Evolutionary conservation across 306 rosid genomes (phyloP), one percentile per base, ranked within the genome.

Genomic region (Ziziphus jujuba): DNA sequence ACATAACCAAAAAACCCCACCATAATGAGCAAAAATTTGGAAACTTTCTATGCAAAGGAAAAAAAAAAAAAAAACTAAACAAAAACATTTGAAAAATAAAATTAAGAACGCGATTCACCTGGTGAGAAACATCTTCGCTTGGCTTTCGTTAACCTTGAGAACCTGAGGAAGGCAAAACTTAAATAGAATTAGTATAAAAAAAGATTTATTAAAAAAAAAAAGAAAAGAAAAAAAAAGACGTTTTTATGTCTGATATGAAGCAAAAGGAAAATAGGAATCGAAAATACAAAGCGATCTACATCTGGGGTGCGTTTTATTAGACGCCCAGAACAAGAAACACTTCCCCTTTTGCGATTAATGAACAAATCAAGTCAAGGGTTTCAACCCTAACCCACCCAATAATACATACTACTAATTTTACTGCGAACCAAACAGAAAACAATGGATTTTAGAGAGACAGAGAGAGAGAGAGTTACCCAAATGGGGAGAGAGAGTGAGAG

Each of bases 61-160:
- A n/a, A n/a, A n/a, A n/a, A 47, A 58, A 56, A 15, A 35, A 13
- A 28, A 24, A 49, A 0, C 70, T 35, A 59, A 63, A 53, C 33
- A 63, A 34, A 38, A n/a, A n/a, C n/a, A n/a, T 72, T 57, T 61
- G 38, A 17, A 71, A 61, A 55, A 24, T 20, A 43, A 21, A 58
- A 24, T 3, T 11, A n/a, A 36, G 24, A 47, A 59, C 7, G 15
- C 11, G 13, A 53, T 51, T 80, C 20, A 91, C 98, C 98, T 92
- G 13, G 98, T 92, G 61, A 92, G 98, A 80, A 92, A 92, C 98
- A 92, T 89, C 33, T 71, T 81, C 38, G 61, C 38, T n/a, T 67
- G 21, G 76, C 74, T 56, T 68, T 38, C 66, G 49, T 65, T 33
- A 36, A 72, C 69, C 59, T 56, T 16, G 25, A 67, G 63, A 74